These are phyloP conservation scores for Bruguiera parviflora DNA, from an alignment of 345 rosid species.

Conservation along the genomic window DNA sequence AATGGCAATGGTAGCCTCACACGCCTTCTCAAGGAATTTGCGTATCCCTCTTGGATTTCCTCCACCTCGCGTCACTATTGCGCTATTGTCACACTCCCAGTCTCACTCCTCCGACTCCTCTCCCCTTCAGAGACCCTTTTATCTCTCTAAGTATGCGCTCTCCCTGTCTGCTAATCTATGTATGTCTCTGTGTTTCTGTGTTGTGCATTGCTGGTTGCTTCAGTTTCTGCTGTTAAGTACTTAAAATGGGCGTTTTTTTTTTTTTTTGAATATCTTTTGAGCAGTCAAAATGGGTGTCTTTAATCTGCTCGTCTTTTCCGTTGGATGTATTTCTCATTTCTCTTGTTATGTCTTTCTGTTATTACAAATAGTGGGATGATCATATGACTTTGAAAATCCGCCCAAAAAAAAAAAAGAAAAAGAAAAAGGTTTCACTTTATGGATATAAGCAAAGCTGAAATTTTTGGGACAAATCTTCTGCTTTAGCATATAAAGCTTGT, in stretches of 20 bases:
- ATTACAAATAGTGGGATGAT: too few species aligned
- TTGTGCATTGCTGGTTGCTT: not conserved
- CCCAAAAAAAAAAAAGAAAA: too few species aligned
- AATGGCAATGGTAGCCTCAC: not conserved
- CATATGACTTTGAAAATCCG: too few species aligned
- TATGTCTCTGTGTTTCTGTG: not conserved
- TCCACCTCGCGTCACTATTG: not conserved
- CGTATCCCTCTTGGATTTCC: not conserved
- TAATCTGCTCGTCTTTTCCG: not conserved
- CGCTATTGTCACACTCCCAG: not conserved
- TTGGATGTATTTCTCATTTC: not conserved
- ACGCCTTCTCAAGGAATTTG: too few species aligned
- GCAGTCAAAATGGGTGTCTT: not conserved
- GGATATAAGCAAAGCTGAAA: too few species aligned
- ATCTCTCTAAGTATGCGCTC: slow-evolving; percentile 32
- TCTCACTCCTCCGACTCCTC: slow-evolving; percentile 12
- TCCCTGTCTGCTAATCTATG: not conserved
- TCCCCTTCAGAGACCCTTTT: not conserved
- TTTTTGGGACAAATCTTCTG: too few species aligned
- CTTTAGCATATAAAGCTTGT: too few species aligned
- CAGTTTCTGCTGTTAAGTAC: too few species aligned
- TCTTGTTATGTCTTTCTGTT: too few species aligned
- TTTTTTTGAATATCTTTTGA: not conserved
- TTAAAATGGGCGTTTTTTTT: not conserved
- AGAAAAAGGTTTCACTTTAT: too few species aligned